Base-by-base conservation (phyloP, 1,284 basidiomycete genomes). In the Mixia osmundae region DNA sequence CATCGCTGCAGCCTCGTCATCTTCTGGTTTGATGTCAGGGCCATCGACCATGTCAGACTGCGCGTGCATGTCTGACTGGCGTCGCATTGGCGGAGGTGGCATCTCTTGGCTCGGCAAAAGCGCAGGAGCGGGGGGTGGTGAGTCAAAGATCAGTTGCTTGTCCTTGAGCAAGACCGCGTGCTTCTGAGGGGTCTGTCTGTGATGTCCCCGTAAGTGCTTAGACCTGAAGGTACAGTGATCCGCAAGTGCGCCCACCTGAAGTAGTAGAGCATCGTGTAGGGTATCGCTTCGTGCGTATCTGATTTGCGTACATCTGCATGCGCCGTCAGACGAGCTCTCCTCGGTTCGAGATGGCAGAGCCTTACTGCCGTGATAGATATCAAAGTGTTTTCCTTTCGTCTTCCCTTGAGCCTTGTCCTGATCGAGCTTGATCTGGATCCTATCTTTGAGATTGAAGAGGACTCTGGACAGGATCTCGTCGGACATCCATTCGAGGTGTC, bases 401-500 rank as follows among this genome's bases (percentile, higher is more conserved):
- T 20, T 18, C 1, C 33, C 40, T 25, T 43, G 45, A 6, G 30
- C 11, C 7, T 46, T 50, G 27, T 56, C 54, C 21, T 48, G 47
- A 3, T 44, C 33, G 0, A 57, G 40, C 38, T 58, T 57, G 25
- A 44, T 41, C 35, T 52, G 50, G 36, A 57, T 54, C 5, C 53
- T 43, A 18, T 50, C 49, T 32, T 45, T 48, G 4, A 56, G 40
- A 5, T 48, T 47, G 16, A 45, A 40, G 9, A 57, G 48, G 21
- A 55, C 48, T 28, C 47, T 44, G 7, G 44, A 45, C 6, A 52
- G 42, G 6, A 48, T 43, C 12, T 38, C 35, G 30, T 43, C 25
- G 27, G 54, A 56, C 50, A 60, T 54, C 57, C 57, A 60, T 8
- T 46, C 41, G 1, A 57, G 47, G 34, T 59, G 54, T 12, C 52